A percentile compares a stretch with the other conserved stretches of the same genome.
phyloP scores from a whole-genome alignment of 148 eudicot genomes.

The Amaranthus hypochondriacus region DNA sequence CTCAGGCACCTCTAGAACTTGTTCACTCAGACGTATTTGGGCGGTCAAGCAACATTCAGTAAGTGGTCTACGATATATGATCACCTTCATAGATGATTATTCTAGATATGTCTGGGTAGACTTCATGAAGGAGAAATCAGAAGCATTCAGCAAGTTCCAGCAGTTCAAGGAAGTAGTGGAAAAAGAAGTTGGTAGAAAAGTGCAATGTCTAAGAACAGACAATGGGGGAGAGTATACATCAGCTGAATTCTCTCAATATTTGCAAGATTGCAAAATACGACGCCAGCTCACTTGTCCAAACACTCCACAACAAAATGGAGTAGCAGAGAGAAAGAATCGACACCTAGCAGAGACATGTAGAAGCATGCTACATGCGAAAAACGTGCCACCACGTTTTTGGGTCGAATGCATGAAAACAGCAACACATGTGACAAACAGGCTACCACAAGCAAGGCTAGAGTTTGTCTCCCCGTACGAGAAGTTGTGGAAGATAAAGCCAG shows the following conservation, averaged over 20 bases:
- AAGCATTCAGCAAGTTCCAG: no score
- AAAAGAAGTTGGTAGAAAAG: no score
- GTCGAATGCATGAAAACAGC: no score
- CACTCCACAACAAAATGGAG: constrained; percentile 16
- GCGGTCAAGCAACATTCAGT: constrained; percentile 7
- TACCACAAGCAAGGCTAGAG: constrained; percentile 6
- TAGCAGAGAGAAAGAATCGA: constrained; percentile 17
- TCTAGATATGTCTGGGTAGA: constrained; percentile 18
- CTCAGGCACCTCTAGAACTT: constrained; percentile 9
- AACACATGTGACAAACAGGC: constrained; percentile 8
- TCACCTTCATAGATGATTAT: constrained; percentile 15
- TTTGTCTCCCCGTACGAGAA: constrained; percentile 19
- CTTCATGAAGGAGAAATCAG: not conserved
- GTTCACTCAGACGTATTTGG: constrained; percentile 14
- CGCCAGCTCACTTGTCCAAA: constrained; percentile 5
- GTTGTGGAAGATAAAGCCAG: not conserved
- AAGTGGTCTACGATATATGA: constrained; percentile 5
- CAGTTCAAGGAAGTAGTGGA: no score
- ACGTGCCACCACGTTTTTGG: constrained; percentile 10
- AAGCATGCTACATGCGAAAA: constrained; percentile 15
- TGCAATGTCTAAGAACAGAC: no score
- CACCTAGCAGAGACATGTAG: not conserved
- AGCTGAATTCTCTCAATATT: not conserved
- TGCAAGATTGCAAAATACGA: not conserved
- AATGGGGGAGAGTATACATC: no score